Evolutionary conservation across 1,284 basidiomycete genomes (phyloP).

Genomic region (Cryptococcus floricola): DNA sequence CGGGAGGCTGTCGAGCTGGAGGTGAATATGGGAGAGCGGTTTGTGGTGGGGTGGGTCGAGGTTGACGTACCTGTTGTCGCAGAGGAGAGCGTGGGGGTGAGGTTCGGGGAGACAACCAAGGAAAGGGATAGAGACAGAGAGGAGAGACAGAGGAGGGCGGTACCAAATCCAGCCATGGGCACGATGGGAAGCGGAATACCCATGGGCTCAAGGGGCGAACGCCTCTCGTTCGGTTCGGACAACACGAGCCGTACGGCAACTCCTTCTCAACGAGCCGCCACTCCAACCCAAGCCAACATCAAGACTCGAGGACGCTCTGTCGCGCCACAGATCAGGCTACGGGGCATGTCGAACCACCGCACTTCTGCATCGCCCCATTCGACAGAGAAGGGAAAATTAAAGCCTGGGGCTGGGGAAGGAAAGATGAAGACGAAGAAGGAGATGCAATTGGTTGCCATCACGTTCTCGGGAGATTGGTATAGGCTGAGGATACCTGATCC

Average conservation of each 20-base stretch:
- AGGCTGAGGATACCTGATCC: constrained; percentile 64
- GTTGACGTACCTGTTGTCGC: constrained; percentile 46
- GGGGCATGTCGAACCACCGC: neutral
- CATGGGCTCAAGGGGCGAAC: constrained; percentile 27
- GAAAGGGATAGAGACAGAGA: neutral
- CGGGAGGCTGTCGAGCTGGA: constrained; percentile 42
- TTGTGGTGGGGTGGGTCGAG: constrained; percentile 77
- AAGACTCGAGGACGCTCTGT: neutral
- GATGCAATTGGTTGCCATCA: constrained; percentile 76
- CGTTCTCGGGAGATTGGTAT: constrained; percentile 90
- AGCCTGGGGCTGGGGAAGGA: neutral
- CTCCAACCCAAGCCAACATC: constrained; percentile 6
- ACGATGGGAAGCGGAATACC: constrained; percentile 1
- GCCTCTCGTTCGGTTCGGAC: constrained; percentile 22
- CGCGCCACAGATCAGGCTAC: neutral
- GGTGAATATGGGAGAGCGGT: constrained; percentile 64
- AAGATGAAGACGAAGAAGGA: constrained; percentile 48
- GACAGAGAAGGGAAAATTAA: neutral
- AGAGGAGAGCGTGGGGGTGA: neutral
- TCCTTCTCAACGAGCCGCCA: constrained; percentile 7
- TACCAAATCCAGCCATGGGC: neutral
- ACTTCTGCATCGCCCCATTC: neutral
- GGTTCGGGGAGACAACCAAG: neutral
- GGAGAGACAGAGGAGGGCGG: constrained; percentile 5
- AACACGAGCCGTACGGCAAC: constrained; percentile 18